Conservation (phyloP, 2,329 filamentous ascomycete species). For the Aspergillus caelatus region DNA sequence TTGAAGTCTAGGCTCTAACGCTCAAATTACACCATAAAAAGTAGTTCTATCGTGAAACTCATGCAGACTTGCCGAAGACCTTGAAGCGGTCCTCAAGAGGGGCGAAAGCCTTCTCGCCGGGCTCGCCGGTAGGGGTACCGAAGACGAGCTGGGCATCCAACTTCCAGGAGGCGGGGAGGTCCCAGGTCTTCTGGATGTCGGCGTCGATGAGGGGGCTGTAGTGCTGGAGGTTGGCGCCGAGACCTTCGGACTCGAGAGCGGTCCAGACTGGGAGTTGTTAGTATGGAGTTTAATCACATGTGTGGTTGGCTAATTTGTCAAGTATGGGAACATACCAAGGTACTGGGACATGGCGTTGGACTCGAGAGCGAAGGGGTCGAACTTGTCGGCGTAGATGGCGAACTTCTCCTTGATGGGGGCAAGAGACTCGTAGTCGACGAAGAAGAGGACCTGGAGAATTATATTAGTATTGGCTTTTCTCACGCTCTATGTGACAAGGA, state of each 20-base stretch:
- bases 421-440: slow-evolving; percentile 71
- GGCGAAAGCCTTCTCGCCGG: slow-evolving; percentile 31
- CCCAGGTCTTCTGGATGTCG: slow-evolving; percentile 70
- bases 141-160: slow-evolving; percentile 84
- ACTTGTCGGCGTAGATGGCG: slow-evolving; percentile 75
- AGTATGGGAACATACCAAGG: slow-evolving; percentile 38
- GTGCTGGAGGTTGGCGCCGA: slow-evolving; percentile 88
- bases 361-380: slow-evolving; percentile 75
- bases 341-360: slow-evolving; percentile 79
- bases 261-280: slow-evolving; percentile 62
- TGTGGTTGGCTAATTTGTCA: not conserved
- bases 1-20: not conserved
- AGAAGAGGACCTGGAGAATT: slow-evolving; percentile 68
- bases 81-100: slow-evolving; percentile 37
- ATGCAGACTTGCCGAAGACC: slow-evolving; percentile 36
- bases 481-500: not conserved
- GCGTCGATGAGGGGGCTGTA: slow-evolving; percentile 85
- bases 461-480: not conserved
- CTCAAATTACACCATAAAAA: slow-evolving; percentile 3
- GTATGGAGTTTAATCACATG: not conserved
- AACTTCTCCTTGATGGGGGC: slow-evolving; percentile 63
- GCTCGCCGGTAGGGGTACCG: slow-evolving; percentile 48
- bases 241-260: slow-evolving; percentile 77
- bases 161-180: slow-evolving; percentile 70
- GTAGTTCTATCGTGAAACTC: not conserved